Base-by-base conservation (phyloP, 768 basidiomycete genomes). In the Termitomyces sp. region DNA sequence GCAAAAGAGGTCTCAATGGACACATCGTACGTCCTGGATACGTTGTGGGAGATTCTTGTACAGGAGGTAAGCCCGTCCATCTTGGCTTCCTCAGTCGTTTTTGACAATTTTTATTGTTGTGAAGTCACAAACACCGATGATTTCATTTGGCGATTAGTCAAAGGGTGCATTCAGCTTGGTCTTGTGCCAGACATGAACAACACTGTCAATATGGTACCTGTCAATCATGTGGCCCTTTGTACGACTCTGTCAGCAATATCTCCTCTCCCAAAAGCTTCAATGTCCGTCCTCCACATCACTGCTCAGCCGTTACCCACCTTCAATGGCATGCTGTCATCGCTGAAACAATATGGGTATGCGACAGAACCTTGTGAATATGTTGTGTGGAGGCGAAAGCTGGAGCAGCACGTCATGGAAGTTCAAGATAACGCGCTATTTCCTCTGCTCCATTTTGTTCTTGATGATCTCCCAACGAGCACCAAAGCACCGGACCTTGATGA, bases 371-470 rank as follows among this genome's bases (percentile, higher is more conserved):
- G 89, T 67, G 95, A 97, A 66, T 99, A 99, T 73, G 72, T 98
- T 55, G 74, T 84, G 4, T 99, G 97, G 97, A 81, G 97, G 39
- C 83, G 88, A 19, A 86, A 85, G 68, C 83, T 99, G 59, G 97
- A 99, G 70, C 89, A 89, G 63, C 96, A 98, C 68, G 96, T 96
- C 45, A 87, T 97, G 78, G 89, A 93, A 54, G 84, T 81, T 8
- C 91, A 95, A 68, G 96, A 98, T 70, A 98, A 99, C 61, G 97
- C 97, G 2, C 79, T 99, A 43, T 98, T 95, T 82, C 97, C 97
- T 3, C 76, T 99, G 10, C 81, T 99, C 17, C 96, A 99, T 72
- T 98, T 98, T 63, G 97, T 98, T 25, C 76, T 99, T 30, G 97
- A 98, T 68, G 97, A 99, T 70, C 78, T 99, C 19, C 97, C 97